A percentile compares a stretch with the other conserved stretches of the same genome.
Conservation (phyloP, 768 basidiomycete species). For the Leucosporidium yakuticum region DNA sequence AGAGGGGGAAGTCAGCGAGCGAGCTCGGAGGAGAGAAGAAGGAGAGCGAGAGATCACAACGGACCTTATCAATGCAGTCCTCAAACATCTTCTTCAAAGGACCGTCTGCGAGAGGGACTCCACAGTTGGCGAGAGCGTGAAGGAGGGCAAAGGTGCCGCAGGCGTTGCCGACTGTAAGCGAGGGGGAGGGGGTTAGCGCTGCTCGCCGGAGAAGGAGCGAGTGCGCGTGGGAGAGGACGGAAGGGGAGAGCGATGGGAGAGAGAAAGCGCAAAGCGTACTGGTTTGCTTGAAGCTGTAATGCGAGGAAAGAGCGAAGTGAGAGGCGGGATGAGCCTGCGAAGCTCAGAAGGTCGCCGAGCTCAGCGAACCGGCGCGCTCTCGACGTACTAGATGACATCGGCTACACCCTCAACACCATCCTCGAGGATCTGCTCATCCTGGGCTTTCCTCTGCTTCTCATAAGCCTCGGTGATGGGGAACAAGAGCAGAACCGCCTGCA, state of each 20-base stretch:
- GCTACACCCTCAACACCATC: constrained; percentile 55
- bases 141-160: constrained; percentile 84
- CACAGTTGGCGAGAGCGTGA: constrained; percentile 71
- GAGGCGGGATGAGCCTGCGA: too few species aligned
- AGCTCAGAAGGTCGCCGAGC: too few species aligned
- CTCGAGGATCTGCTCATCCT: constrained; percentile 56
- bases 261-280: constrained; percentile 1
- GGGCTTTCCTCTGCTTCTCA: constrained; percentile 52
- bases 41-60: background rate
- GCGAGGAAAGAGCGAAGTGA: too few species aligned
- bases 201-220: background rate
- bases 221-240: too few species aligned
- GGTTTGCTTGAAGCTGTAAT: constrained; percentile 65
- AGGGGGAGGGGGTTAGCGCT: background rate
- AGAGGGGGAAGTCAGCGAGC: background rate
- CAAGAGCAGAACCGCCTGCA: constrained; percentile 65
- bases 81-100: constrained; percentile 26
- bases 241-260: background rate
- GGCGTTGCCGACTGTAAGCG: constrained; percentile 58
- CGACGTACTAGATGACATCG: constrained; percentile 55
- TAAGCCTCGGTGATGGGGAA: constrained; percentile 64
- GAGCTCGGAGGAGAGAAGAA: background rate
- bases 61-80: constrained; percentile 24
- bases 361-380: too few species aligned
- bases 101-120: constrained; percentile 49